Evolutionary conservation across 1,139 yeast species (phyloP), one percentile per base, ranked within the genome.

Genomic region (Taphrina communis): DNA sequence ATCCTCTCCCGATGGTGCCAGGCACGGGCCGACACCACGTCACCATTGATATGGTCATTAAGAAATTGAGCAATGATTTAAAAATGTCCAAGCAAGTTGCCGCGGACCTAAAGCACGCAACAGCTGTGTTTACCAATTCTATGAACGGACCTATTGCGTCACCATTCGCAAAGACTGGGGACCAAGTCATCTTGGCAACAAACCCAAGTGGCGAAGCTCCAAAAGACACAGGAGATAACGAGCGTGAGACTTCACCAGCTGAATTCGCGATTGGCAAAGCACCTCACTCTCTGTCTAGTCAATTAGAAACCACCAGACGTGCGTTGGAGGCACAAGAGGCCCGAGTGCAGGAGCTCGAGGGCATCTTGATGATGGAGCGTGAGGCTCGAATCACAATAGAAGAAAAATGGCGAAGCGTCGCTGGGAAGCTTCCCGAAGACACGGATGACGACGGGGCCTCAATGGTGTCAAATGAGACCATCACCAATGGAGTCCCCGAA

Each of bases 21-120:
- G 62, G 62, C 8, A 31, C 44, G 39, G 65, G 70, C 63, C 44
- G 71, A 25, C 63, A 65, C 31, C 56, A 52, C 35, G 38, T 65
- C 36, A 57, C 68, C 21, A 55, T 65, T 19, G 68, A 65, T 31
- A 65, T 48, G 63, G 68, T 65, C 21, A 59, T 65, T 44, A 56
- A 57, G 51, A 65, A 70, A 56, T 66, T 66, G 36, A 62, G 61
- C 25, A 51, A 52, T 14, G 66, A 59, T 25, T 51, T 66, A 35
- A 50, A 62, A 41, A 35, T 44, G 42, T 59, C 69, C n/a, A 59
- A 44, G 11, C 72, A 72, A 57, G 58, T 55, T 7, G 48, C 48
- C 19, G 69, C 69, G 6, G 70, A 71, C n/a, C 60, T 71, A 36
- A 68, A 70, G 38, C 70, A 66, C 17, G 61, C 69, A 12, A 51